Evolutionary conservation across 768 basidiomycete genomes (phyloP), one percentile per base, ranked within the genome.

Genomic region (Tephrocybe sp.): DNA sequence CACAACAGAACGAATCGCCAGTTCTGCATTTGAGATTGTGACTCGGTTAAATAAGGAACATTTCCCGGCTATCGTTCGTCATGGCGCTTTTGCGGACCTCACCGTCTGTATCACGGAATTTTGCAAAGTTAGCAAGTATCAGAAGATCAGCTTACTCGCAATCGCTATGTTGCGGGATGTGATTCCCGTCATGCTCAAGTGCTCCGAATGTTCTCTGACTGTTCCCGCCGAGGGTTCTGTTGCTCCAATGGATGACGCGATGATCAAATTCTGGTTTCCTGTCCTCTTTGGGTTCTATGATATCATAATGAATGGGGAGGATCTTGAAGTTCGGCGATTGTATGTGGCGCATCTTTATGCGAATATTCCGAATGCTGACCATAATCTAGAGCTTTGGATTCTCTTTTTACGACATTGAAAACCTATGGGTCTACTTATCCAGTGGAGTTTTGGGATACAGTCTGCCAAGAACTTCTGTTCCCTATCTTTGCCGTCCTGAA

Each of bases 221-320:
- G 44, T 55, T 24, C 60, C 64, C 12, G 57, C 61, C 35, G 44
- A 61, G 5, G 62, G 52, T 44, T 46, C 61, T 22, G 69, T 69
- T 32, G 64, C 67, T 41, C 65, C 72, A 0, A 75, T 74, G 58
- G 88, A 90, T 51, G 96, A 97, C 53, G 83, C 82, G 24, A 95
- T 94, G 90, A 88, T 98, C 69, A 88, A 86, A 59, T 98, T 87
- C 68, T 99, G 97, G 97, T 94, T 90, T 74, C 97, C 97, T 0
- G 84, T 92, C 1, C 75, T 98, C 30, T 96, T 98, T 63, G 89
- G 90, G n/a, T 98, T 98, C 73, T 98, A 95, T 69, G 97, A 98
- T 66, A 96, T 99, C 47, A 96, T 99, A 64, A 98, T 99, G 96
- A 98, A 97, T 54, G 97, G 93, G 15, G 97, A 98, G 66, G 97